phyloP scores from a whole-genome alignment of 371 early-diverging fungal genomes.

The Mortierella sp. region DNA sequence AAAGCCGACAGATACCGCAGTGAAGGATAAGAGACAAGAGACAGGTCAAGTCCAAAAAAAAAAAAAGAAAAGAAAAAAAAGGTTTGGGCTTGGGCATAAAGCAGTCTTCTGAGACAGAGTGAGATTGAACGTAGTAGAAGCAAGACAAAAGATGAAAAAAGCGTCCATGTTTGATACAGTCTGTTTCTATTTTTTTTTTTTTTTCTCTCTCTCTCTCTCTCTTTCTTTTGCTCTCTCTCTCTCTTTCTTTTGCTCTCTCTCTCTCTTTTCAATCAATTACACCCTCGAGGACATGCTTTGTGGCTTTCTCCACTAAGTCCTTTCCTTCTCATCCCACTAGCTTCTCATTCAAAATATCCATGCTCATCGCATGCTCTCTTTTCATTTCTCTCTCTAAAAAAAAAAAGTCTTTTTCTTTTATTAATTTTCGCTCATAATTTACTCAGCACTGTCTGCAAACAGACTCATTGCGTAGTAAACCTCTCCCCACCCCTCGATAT shows the following conservation, averaged over 20 bases:
- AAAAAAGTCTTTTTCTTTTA: too few species aligned
- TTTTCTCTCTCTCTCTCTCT: neutral
- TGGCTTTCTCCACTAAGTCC: neutral
- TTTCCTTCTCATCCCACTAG: neutral
- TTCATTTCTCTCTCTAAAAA: neutral
- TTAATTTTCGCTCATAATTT: neutral
- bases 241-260: neutral
- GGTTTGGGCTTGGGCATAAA: neutral
- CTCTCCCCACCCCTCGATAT: neutral
- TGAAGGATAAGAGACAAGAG: neutral
- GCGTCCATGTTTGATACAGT: neutral
- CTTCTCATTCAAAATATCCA: neutral
- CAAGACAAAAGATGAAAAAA: constrained; percentile 6
- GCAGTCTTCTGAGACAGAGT: neutral
- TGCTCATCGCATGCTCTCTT: constrained; percentile 6
- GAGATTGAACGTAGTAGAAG: too few species aligned
- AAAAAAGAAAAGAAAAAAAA: neutral
- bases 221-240: constrained; percentile 8
- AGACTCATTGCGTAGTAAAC: too few species aligned
- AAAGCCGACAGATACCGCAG: neutral
- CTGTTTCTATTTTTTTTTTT: neutral
- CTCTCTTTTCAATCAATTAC: neutral
- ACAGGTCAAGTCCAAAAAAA: neutral
- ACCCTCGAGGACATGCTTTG: neutral
- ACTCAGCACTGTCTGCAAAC: too few species aligned